A percentile compares a stretch with the other conserved stretches of the same genome.
These are phyloP conservation scores for Dimargaris verticillata DNA, from an alignment of 192 early-diverging fungal species.

Conservation along the genomic window DNA sequence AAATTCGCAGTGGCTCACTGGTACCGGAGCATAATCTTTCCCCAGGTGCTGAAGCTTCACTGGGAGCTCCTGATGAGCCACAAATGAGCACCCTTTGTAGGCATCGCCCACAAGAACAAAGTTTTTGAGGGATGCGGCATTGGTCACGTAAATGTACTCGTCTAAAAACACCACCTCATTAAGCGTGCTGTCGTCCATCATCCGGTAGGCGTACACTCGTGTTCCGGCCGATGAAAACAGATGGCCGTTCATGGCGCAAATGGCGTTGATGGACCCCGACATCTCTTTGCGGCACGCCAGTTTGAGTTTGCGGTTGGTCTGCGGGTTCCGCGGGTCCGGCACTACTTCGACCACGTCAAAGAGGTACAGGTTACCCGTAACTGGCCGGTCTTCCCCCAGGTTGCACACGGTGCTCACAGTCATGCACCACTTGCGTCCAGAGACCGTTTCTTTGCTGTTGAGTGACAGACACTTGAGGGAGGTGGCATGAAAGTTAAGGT, in stretches of 20 bases:
- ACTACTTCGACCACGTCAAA: conserved; percentile 96
- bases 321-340: conserved; percentile 82
- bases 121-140: conserved; percentile 67
- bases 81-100: conserved; percentile 72
- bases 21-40: conserved; percentile 71
- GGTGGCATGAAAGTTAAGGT: conserved; percentile 70
- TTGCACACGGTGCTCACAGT: conserved; percentile 76
- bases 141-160: conserved; percentile 77
- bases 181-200: conserved; percentile 64
- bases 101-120: conserved; percentile 78
- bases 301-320: conserved; percentile 86
- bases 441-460: conserved; percentile 65
- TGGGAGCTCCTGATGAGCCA: conserved; percentile 91
- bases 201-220: conserved; percentile 72
- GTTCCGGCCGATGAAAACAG: conserved; percentile 73
- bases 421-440: conserved; percentile 72
- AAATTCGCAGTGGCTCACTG: conserved; percentile 56
- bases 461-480: conserved; percentile 61
- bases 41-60: conserved; percentile 73
- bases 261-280: conserved; percentile 68
- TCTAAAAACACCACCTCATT: conserved; percentile 89
- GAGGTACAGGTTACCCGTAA: conserved; percentile 76
- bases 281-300: conserved; percentile 65
- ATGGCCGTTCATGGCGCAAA: conserved; percentile 75
- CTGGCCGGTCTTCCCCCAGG: conserved; percentile 79